phyloP scores from a whole-genome alignment of 768 basidiomycete genomes.

The Brasilioporus rufonigricans region DNA sequence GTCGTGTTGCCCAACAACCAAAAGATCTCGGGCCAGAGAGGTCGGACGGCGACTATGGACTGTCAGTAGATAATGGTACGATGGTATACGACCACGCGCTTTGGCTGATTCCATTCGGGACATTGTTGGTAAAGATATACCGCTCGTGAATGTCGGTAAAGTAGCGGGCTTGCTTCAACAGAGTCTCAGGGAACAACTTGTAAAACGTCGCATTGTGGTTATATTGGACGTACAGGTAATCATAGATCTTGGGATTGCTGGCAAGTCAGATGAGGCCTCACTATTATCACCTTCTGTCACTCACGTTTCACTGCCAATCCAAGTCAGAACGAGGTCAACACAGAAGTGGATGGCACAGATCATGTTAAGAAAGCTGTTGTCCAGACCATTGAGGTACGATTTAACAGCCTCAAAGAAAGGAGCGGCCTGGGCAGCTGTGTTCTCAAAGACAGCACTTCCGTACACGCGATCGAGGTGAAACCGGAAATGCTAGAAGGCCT shows the following conservation, averaged over 20 bases:
- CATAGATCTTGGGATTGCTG: conserved; percentile 54
- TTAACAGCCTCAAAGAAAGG: conserved; percentile 62
- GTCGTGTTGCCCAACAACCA: conserved; percentile 73
- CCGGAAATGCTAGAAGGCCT: conserved; percentile 26
- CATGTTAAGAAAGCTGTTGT: conserved; percentile 63
- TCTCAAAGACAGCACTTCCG: conserved; percentile 45
- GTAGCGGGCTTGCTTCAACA: conserved; percentile 67
- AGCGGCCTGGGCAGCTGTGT: conserved; percentile 51
- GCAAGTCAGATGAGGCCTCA: neutral
- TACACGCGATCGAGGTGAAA: conserved; percentile 24
- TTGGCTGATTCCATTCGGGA: conserved; percentile 67
- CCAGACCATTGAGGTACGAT: conserved; percentile 67
- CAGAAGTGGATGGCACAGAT: conserved; percentile 39
- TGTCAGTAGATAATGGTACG: neutral
- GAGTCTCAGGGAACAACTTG: conserved; percentile 63
- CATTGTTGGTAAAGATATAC: conserved; percentile 63
- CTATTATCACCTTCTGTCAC: conserved; percentile 19
- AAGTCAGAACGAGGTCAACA: conserved; percentile 8
- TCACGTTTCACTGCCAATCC: conserved; percentile 65
- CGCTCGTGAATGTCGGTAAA: conserved; percentile 79
- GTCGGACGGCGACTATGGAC: conserved; percentile 70
- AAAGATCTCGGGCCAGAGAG: conserved; percentile 70
- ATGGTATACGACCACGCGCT: conserved; percentile 44
- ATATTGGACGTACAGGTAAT: conserved; percentile 73
- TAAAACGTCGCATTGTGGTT: conserved; percentile 82